A percentile compares a stretch with the other conserved stretches of the same genome.
Evolutionary conservation across 2,329 filamentous ascomycete species (phyloP).

Genomic region (Fusarium citri): DNA sequence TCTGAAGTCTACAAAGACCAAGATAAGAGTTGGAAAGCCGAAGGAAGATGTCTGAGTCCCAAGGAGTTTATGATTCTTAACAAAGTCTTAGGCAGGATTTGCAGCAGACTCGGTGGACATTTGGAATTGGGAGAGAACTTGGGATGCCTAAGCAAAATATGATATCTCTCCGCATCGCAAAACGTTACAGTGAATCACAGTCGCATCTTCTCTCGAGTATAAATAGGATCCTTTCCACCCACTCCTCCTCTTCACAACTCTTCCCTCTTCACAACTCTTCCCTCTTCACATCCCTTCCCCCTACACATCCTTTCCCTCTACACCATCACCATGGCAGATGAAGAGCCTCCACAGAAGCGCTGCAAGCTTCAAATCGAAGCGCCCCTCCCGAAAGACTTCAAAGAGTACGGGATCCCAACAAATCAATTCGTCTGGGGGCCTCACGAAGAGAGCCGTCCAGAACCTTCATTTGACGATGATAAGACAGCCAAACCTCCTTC

Average conservation of each 20-base stretch:
- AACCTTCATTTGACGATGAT: slow-evolving; percentile 29
- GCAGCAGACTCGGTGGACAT: neutral
- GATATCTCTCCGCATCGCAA: neutral
- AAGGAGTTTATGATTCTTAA: neutral
- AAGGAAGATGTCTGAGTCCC: neutral
- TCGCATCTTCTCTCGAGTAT: neutral
- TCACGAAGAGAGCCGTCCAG: neutral
- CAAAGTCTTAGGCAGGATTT: neutral
- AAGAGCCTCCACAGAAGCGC: slow-evolving; percentile 2
- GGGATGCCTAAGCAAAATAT: neutral
- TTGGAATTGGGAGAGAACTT: neutral
- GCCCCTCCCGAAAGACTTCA: slow-evolving; percentile 25
- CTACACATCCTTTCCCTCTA: neutral
- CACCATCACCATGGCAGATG: neutral
- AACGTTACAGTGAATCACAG: neutral
- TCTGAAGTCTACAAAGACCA: neutral
- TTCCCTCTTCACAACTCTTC: neutral
- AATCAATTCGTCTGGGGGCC: slow-evolving; percentile 29
- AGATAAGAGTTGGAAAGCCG: neutral
- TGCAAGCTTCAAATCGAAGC: slow-evolving; percentile 11
- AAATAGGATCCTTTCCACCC: neutral
- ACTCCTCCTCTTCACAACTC: neutral
- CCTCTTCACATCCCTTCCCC: neutral
- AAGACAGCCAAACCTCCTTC: slow-evolving; percentile 27
- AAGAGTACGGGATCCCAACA: slow-evolving; percentile 22